Evolutionary conservation across 2,329 filamentous ascomycete genomes (phyloP), one percentile per base, ranked within the genome.

Genomic region (Hymenoscyphus albidus): DNA sequence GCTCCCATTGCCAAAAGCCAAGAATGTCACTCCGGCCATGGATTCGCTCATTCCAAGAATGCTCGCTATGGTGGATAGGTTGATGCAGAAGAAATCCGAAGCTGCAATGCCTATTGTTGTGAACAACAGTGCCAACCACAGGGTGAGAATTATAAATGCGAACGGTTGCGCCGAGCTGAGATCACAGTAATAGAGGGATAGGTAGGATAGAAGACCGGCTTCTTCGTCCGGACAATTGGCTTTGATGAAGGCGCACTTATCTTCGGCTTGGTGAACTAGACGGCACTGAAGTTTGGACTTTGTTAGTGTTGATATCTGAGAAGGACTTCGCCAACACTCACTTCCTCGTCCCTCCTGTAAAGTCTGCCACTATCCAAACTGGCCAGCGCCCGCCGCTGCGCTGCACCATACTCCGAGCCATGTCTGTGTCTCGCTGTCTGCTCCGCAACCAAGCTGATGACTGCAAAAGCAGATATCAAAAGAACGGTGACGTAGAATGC

Each of bases 71-170:
- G 95, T 98, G 77, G 91, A 95, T 40, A 99, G 83, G 74, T 99
- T 97, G 79, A 98, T 87, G 78, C 93, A 98, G 79, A 99, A 95
- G 81, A 99, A 99, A 79, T 99, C 95, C 78, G 93, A 97, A 27
- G 95, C 95, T 14, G 95, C 95, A 69, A 99, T 97, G 65, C 95
- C 95, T 69, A 99, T 97, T 14, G 95, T 98, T 71, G 91, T 94
- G 78, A 99, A 99, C 7, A 99, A 86, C 62, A 98, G 80, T 44
- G 86, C 90, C 6, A 97, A 85, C 95, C 95, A 99, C 66, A 88
- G 72, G 16, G 92, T 84, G 57, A 99, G 81, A 54, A 96, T 80
- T 27, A 81, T 75, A 73, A 99, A 96, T n/a, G 91, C 92, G 57
- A 96, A 69, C 0, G 90, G 88, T 74, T 92, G 88, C 14, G 82